Evolutionary conservation across 1,284 basidiomycete species (phyloP).

Genomic region (Ustilago hordei): DNA sequence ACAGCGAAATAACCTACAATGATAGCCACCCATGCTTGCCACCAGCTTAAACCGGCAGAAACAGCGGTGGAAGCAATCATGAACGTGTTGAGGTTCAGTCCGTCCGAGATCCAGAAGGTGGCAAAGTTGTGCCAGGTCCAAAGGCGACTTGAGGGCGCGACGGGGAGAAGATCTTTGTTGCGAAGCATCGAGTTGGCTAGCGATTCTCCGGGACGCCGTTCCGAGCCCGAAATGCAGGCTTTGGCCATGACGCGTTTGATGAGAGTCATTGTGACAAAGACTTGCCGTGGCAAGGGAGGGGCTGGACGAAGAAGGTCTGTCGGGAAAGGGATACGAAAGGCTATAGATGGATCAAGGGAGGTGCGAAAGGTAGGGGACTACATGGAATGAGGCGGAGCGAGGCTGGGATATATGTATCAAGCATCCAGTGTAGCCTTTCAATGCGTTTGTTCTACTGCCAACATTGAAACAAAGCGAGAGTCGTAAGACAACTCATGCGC

Average conservation of each 20-base stretch:
- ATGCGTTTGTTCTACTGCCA: too few species aligned
- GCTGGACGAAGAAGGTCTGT: background rate
- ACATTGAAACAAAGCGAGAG: background rate
- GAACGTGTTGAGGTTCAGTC: slow-evolving; percentile 60
- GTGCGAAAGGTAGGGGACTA: background rate
- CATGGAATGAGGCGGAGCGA: background rate
- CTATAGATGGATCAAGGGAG: background rate
- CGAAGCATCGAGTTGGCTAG: slow-evolving; percentile 42
- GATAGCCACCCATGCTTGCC: slow-evolving; percentile 58
- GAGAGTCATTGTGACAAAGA: slow-evolving; percentile 22
- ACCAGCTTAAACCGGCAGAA: slow-evolving; percentile 57
- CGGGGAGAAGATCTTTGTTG: slow-evolving; percentile 59
- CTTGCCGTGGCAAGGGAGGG: background rate
- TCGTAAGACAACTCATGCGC: background rate
- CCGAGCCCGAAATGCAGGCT: slow-evolving; percentile 40
- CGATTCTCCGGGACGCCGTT: slow-evolving; percentile 42
- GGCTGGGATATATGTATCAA: background rate
- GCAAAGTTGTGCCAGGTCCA: slow-evolving; percentile 56
- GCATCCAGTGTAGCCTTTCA: background rate
- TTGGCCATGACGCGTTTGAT: slow-evolving; percentile 35
- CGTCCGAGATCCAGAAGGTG: slow-evolving; percentile 65
- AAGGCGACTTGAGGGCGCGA: slow-evolving; percentile 51
- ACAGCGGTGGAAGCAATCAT: slow-evolving; percentile 50
- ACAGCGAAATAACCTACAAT: slow-evolving; percentile 78
- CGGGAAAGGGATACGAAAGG: background rate